Conservation (phyloP, 2,329 filamentous ascomycete genomes). For the Exophiala spinifera region DNA sequence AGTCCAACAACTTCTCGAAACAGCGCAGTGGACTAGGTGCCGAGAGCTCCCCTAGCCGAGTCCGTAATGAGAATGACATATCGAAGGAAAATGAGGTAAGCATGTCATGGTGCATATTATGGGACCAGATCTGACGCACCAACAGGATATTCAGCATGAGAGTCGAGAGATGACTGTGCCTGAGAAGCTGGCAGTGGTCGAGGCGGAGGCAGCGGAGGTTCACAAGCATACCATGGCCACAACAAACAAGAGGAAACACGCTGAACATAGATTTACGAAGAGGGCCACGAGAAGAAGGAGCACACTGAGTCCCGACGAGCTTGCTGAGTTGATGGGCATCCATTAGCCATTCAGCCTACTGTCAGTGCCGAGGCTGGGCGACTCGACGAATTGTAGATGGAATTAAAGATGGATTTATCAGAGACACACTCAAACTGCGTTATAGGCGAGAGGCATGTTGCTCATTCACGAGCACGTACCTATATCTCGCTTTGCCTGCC, state of each 20-base stretch:
- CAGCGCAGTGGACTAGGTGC: slow-evolving; percentile 11
- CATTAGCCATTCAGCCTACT: neutral
- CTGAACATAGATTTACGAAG: slow-evolving; percentile 3
- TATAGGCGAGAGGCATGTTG: slow-evolving; percentile 8
- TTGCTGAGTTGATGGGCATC: slow-evolving; percentile 33
- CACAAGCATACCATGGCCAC: slow-evolving; percentile 30
- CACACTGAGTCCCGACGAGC: slow-evolving; percentile 45
- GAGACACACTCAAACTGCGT: too few species aligned
- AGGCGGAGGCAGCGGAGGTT: slow-evolving; percentile 43
- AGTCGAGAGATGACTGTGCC: slow-evolving; percentile 36
- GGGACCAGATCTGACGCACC: slow-evolving; percentile 16
- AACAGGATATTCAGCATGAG: slow-evolving; percentile 21
- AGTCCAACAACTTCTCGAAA: neutral
- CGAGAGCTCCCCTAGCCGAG: slow-evolving; percentile 7
- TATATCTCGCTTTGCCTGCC: slow-evolving; percentile 45
- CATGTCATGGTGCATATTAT: neutral
- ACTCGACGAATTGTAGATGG: too few species aligned
- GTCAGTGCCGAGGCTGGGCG: too few species aligned
- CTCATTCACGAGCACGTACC: slow-evolving; percentile 46
- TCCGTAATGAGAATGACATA: slow-evolving; percentile 8
- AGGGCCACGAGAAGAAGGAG: slow-evolving; percentile 36
- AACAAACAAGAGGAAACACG: slow-evolving; percentile 18
- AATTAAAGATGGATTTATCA: too few species aligned
- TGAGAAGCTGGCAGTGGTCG: slow-evolving; percentile 43
- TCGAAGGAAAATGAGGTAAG: slow-evolving; percentile 9